A percentile compares a stretch with the other conserved stretches of the same genome.
Conservation (phyloP, 495 filamentous ascomycete species). For the Aspergillus egyptiacus region DNA sequence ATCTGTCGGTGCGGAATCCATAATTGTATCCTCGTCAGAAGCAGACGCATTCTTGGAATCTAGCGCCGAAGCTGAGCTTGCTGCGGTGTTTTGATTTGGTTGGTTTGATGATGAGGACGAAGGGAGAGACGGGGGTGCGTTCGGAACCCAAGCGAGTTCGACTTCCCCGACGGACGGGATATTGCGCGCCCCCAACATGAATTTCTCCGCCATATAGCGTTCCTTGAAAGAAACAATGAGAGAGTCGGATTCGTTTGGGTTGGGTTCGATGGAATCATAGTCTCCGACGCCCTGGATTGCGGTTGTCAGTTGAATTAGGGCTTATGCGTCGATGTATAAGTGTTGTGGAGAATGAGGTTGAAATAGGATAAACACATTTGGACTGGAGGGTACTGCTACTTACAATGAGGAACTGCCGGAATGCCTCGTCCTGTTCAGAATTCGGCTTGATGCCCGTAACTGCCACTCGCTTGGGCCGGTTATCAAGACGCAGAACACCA, state of each 20-base stretch:
- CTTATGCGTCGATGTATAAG: too few relatives aligned
- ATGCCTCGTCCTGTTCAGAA: slow-evolving; percentile 69
- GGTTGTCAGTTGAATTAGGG: slow-evolving; percentile 17
- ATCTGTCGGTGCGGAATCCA: slow-evolving; percentile 27
- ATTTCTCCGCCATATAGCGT: slow-evolving; percentile 81
- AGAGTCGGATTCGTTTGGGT: slow-evolving; percentile 50
- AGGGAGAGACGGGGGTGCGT: slow-evolving; percentile 27
- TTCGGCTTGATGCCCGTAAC: slow-evolving; percentile 66
- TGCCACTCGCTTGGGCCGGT: slow-evolving; percentile 71
- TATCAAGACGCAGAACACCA: slow-evolving; percentile 77
- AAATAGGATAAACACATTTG: background rate
- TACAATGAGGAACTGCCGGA: slow-evolving; percentile 83
- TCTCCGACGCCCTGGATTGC: slow-evolving; percentile 69
- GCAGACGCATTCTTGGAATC: slow-evolving; percentile 24
- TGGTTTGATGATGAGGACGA: slow-evolving; percentile 9
- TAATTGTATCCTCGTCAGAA: slow-evolving; percentile 32
- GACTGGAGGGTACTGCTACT: slow-evolving; percentile 27
- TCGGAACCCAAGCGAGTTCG: slow-evolving; percentile 66
- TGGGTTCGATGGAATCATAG: slow-evolving; percentile 67
- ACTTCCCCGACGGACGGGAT: slow-evolving; percentile 73
- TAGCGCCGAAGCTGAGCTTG: background rate
- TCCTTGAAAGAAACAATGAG: slow-evolving; percentile 79
- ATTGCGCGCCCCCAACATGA: slow-evolving; percentile 60
- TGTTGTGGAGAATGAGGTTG: background rate
- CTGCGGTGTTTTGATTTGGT: background rate